These are phyloP conservation scores for Penicillium sp. DNA, from an alignment of 2,329 filamentous ascomycete genomes.

Conservation along the genomic window DNA sequence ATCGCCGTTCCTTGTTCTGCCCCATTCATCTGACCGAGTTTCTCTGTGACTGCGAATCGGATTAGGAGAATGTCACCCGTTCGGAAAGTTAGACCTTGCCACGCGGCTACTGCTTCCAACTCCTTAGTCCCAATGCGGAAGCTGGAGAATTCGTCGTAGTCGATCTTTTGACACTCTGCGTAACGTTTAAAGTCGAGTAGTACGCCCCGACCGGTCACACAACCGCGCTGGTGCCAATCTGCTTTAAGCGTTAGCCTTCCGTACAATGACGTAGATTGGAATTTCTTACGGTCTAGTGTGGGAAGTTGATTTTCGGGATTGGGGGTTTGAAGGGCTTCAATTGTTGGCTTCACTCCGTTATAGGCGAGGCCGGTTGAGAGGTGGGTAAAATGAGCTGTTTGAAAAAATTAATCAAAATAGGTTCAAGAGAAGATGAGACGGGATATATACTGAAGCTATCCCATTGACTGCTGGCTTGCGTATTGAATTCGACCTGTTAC, in stretches of 20 bases:
- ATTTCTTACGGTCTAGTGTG: slow-evolving; percentile 20
- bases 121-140: slow-evolving; percentile 16
- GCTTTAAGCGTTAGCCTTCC: slow-evolving; percentile 10
- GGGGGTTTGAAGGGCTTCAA: slow-evolving; percentile 19
- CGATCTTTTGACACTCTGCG: slow-evolving; percentile 53
- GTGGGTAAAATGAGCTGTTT: slow-evolving; percentile 21
- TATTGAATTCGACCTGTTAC: slow-evolving; percentile 41
- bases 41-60: slow-evolving; percentile 22
- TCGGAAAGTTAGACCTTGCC: slow-evolving; percentile 16
- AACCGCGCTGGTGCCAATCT: slow-evolving; percentile 43
- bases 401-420: too few species aligned
- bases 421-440: too few species aligned
- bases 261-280: not conserved
- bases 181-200: slow-evolving; percentile 57
- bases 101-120: slow-evolving; percentile 17
- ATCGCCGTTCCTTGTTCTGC: slow-evolving; percentile 14
- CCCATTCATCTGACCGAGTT: slow-evolving; percentile 12
- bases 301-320: slow-evolving; percentile 12
- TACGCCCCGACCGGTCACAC: slow-evolving; percentile 50
- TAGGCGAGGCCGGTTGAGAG: slow-evolving; percentile 27
- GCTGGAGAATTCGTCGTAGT: slow-evolving; percentile 54
- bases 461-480: slow-evolving; percentile 47
- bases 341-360: slow-evolving; percentile 28
- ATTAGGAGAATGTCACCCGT: slow-evolving; percentile 23
- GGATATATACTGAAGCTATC: slow-evolving; percentile 41